Evolutionary conservation across 2,329 filamentous ascomycete species (phyloP).

Genomic region (Hyphodiscus sp.): DNA sequence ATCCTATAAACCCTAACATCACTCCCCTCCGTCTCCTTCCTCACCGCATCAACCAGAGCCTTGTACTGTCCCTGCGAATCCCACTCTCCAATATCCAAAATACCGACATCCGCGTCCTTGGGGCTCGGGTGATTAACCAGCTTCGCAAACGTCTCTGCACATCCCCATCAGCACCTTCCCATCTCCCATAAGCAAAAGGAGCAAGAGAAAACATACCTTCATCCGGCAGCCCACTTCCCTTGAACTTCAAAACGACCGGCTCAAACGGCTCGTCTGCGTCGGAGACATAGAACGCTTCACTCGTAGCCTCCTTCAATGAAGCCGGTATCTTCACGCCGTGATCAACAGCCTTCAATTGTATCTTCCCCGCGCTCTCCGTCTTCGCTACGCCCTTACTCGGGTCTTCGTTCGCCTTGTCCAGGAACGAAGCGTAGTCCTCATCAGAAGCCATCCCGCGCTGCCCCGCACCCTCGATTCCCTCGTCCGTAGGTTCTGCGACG

Average conservation of each 20-base stretch:
- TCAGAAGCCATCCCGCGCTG: conserved; percentile 59
- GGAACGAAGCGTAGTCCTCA: conserved; percentile 75
- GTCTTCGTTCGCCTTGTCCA: conserved; percentile 81
- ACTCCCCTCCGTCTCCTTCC: conserved; percentile 51
- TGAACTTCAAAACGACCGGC: conserved; percentile 62
- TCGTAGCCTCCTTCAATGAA: conserved; percentile 43
- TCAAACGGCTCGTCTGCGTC: conserved; percentile 85
- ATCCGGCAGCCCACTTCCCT: conserved; percentile 48
- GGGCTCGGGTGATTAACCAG: conserved; percentile 55
- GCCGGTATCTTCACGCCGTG: conserved; percentile 53
- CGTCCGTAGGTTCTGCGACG: not conserved
- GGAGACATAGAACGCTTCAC: conserved; percentile 64
- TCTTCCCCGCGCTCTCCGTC: conserved; percentile 24
- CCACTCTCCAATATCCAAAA: conserved; percentile 64
- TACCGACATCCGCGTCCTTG: conserved; percentile 52
- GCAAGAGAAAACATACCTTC: conserved; percentile 44
- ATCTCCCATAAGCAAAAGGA: not conserved
- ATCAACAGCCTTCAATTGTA: conserved; percentile 47
- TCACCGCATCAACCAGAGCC: conserved; percentile 62
- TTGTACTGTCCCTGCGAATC: conserved; percentile 66
- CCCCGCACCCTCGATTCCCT: not conserved
- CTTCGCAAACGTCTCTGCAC: conserved; percentile 60
- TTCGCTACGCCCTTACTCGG: conserved; percentile 52
- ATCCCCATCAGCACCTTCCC: not conserved
- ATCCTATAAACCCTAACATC: conserved; percentile 73